A percentile compares a stretch with the other conserved stretches of the same genome.
Evolutionary conservation across 495 filamentous ascomycete species (phyloP).

Genomic region (Talaromyces liani): DNA sequence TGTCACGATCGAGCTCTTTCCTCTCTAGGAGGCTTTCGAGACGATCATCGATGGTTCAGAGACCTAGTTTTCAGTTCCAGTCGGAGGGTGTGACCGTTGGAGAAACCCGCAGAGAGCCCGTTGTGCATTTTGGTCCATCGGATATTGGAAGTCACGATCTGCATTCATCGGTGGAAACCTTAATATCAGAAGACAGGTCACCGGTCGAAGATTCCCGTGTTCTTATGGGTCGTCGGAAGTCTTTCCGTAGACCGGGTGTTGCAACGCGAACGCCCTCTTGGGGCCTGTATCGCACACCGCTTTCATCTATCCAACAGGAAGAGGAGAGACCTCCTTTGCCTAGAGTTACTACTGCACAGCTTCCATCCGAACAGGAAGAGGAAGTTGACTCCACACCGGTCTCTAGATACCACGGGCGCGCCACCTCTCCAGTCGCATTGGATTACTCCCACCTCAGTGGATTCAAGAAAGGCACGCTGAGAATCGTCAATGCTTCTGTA

Average conservation of each 20-base stretch:
- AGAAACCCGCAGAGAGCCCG: constrained; percentile 1
- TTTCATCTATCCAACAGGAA: constrained; percentile 22
- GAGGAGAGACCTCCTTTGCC: constrained; percentile 10
- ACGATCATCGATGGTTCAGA: neutral
- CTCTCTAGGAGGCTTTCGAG: constrained; percentile 5
- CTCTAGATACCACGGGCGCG: constrained; percentile 14
- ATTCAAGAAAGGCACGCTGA: constrained; percentile 40
- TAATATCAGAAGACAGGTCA: constrained; percentile 14
- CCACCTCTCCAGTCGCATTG: constrained; percentile 34
- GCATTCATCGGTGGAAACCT: neutral
- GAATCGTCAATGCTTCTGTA: constrained; percentile 39
- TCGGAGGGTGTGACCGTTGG: neutral
- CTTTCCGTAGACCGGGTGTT: constrained; percentile 41
- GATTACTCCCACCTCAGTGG: constrained; percentile 43
- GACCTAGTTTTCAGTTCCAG: neutral
- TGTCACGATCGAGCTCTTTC: constrained; percentile 5
- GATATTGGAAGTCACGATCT: constrained; percentile 4
- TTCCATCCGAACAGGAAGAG: constrained; percentile 11
- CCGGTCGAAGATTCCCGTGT: constrained; percentile 17
- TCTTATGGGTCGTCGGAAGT: constrained; percentile 39
- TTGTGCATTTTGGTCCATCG: neutral
- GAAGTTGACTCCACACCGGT: constrained; percentile 1
- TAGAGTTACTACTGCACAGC: constrained; percentile 3
- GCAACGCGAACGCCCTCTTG: constrained; percentile 36
- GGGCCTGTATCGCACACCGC: constrained; percentile 15